These are phyloP conservation scores for Cajanus cajan DNA, from an alignment of 306 rosid genomes.

Conservation along the genomic window DNA sequence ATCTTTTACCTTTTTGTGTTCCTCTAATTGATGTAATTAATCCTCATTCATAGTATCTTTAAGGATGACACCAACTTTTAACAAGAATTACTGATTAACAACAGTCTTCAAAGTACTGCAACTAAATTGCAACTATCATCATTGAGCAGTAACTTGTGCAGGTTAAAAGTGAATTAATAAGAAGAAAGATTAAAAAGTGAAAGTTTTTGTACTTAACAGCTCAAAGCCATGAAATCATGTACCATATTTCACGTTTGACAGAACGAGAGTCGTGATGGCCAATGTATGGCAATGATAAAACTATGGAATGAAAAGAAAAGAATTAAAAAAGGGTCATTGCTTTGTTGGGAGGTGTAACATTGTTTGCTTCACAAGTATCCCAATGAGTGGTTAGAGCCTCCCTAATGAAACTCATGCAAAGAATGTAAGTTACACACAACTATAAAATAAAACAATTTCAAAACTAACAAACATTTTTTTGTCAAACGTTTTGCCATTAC, in stretches of 20 bases:
- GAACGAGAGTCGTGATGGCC: constrained; percentile 18
- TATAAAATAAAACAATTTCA: neutral
- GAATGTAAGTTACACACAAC: constrained; percentile 44
- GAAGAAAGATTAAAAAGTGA: constrained; percentile 3
- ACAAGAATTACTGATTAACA: neutral
- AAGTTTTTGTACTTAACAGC: constrained; percentile 17
- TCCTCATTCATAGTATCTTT: neutral
- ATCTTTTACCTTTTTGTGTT: neutral
- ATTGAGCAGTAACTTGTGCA: constrained; percentile 6
- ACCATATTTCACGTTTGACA: constrained; percentile 34
- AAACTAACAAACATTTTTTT: constrained; percentile 23
- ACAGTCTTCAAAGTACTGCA: constrained; percentile 18
- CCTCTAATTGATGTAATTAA: constrained; percentile 17
- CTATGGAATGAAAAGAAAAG: constrained; percentile 2
- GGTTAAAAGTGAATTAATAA: constrained; percentile 1
- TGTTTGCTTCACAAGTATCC: constrained; percentile 51
- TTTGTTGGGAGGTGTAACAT: constrained; percentile 42
- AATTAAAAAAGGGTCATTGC: constrained; percentile 30
- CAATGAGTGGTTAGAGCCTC: constrained; percentile 50
- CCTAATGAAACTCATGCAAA: constrained; percentile 63
- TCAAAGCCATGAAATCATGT: constrained; percentile 8
- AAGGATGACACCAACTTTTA: constrained; percentile 22
- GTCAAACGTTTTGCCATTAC: constrained; percentile 22
- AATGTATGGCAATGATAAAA: constrained; percentile 26
- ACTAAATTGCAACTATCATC: neutral